Evolutionary conservation across 257 asterid species (phyloP).

Genomic region (Nicotiana obtusifolia): DNA sequence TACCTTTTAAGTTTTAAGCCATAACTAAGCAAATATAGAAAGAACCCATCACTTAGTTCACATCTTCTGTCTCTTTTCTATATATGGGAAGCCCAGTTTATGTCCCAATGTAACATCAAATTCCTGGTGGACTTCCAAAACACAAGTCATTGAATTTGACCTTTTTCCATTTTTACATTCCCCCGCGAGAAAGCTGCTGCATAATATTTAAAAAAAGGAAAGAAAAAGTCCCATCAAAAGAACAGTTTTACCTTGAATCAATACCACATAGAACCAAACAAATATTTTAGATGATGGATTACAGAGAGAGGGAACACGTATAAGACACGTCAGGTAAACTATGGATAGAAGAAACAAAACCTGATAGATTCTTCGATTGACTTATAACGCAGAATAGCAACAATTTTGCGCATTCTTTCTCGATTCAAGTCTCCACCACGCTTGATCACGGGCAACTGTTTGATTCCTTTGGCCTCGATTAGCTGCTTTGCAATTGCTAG

Average conservation of each 20-base stretch:
- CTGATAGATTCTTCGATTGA: conserved; percentile 73
- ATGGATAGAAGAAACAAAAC: conserved; percentile 23
- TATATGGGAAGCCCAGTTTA: background rate
- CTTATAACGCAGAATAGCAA: conserved; percentile 69
- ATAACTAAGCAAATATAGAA: background rate
- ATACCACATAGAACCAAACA: background rate
- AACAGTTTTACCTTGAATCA: background rate
- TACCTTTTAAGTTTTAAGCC: background rate
- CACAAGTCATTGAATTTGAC: background rate
- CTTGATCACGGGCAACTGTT: conserved; percentile 83
- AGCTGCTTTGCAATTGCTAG: conserved; percentile 84
- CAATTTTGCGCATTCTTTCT: conserved; percentile 52
- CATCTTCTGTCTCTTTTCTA: background rate
- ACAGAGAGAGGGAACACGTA: background rate
- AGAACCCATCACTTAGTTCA: background rate
- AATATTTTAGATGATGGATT: background rate
- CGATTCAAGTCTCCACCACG: conserved; percentile 48
- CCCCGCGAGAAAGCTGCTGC: too few species aligned
- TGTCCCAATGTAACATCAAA: background rate
- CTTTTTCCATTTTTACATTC: too few species aligned
- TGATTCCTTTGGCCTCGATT: conserved; percentile 92
- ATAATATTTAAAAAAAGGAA: too few species aligned
- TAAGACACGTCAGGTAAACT: background rate
- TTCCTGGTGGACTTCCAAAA: background rate
- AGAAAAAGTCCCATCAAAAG: background rate